Evolutionary conservation across 768 basidiomycete genomes (phyloP).

Genomic region (Boletus tylopilopsis): DNA sequence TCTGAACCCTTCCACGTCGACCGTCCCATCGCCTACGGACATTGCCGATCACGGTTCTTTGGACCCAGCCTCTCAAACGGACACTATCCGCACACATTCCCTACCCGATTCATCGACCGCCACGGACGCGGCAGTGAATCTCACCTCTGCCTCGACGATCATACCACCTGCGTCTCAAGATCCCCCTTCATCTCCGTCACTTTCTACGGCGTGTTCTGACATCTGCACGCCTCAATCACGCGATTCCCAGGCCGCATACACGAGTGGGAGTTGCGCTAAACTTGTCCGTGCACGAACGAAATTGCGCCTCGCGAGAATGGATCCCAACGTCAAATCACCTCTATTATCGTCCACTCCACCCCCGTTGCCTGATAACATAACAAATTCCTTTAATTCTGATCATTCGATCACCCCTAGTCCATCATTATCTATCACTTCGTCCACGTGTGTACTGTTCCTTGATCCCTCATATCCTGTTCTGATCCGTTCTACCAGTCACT

Average conservation of each 20-base stretch:
- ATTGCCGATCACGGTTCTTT: conserved; percentile 5
- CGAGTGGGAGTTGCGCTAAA: conserved; percentile 6
- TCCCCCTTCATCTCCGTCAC: conserved; percentile 16
- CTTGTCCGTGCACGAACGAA: conserved; percentile 21
- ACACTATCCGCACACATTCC: not conserved
- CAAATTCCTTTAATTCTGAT: conserved; percentile 1
- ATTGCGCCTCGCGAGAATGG: conserved; percentile 13
- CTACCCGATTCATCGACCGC: not conserved
- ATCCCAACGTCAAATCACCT: conserved; percentile 3
- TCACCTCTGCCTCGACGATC: conserved; percentile 5
- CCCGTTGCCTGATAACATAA: conserved; percentile 12
- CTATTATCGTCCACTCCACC: conserved; percentile 1
- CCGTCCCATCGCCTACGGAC: not conserved
- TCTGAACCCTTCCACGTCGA: conserved; percentile 2
- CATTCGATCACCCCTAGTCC: not conserved
- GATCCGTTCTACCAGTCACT: conserved; percentile 12
- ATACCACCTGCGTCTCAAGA: not conserved
- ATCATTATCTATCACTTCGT: conserved; percentile 1
- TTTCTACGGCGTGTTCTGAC: not conserved
- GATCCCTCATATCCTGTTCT: conserved; percentile 17
- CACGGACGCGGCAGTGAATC: not conserved
- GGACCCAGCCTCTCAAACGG: not conserved
- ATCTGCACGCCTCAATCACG: conserved; percentile 7
- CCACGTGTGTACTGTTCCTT: conserved; percentile 21
- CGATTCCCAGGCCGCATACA: conserved; percentile 10